Evolutionary conservation across 192 early-diverging fungal species (phyloP).

Genomic region (Coemansia sp.): DNA sequence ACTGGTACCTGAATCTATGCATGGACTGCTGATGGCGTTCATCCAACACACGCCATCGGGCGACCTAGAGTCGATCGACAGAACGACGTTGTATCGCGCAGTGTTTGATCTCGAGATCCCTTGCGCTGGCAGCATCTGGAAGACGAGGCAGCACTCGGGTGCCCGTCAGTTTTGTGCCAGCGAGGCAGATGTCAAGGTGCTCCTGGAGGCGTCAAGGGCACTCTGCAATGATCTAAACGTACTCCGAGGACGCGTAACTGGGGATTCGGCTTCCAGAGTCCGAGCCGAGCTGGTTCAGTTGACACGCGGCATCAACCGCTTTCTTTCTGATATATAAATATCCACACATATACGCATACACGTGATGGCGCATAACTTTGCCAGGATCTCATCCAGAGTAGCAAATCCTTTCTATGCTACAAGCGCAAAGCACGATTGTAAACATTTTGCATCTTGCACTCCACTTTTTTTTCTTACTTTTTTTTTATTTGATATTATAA

Average conservation of each 20-base stretch:
- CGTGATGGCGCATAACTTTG: not conserved
- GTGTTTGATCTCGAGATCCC: not conserved
- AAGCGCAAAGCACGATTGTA: not conserved
- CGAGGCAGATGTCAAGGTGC: not conserved
- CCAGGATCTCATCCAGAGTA: too few relatives aligned
- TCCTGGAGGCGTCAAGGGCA: not conserved
- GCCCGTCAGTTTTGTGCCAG: too few relatives aligned
- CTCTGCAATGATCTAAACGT: not conserved
- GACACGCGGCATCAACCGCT: conserved; percentile 7
- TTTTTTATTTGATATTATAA: not conserved
- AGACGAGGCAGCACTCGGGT: too few relatives aligned
- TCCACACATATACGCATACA: not conserved
- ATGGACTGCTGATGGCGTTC: conserved; percentile 10
- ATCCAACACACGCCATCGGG: conserved; percentile 14
- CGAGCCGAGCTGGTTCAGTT: conserved; percentile 11
- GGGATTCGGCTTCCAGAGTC: not conserved
- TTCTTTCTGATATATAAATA: conserved; percentile 3
- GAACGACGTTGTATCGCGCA: not conserved
- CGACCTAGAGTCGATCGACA: too few relatives aligned
- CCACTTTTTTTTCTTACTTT: not conserved
- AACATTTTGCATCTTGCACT: not conserved
- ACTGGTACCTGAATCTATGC: conserved; percentile 8
- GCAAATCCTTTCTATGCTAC: not conserved
- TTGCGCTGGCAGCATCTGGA: not conserved
- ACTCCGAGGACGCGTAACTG: not conserved